Conservation (phyloP, 2,329 filamentous ascomycete species). For the Alternaria novae-zelandiae region DNA sequence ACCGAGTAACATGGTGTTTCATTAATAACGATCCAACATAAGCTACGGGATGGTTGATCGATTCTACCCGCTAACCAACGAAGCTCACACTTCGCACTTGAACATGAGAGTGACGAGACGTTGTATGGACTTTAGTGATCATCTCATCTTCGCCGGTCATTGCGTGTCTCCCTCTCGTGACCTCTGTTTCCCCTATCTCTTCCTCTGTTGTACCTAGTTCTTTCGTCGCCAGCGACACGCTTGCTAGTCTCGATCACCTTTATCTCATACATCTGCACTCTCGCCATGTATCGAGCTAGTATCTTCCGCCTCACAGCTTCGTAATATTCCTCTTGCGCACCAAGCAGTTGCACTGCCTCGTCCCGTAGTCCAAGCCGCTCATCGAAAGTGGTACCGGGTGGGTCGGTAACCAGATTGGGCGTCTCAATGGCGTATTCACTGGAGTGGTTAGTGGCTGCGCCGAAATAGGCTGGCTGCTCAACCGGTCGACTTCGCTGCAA, state of each 20-base stretch:
- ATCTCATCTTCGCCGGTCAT: not conserved
- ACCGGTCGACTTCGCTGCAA: not conserved
- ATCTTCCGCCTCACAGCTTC: not conserved
- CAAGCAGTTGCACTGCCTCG: not conserved
- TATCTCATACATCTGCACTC: not conserved
- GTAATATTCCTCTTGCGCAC: not conserved
- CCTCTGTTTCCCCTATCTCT: not conserved
- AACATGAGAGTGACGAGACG: not conserved
- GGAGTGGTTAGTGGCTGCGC: not conserved
- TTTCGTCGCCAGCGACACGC: not conserved
- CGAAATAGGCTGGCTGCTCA: not conserved
- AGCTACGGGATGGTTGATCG: not conserved
- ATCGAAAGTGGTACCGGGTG: not conserved
- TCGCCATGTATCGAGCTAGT: not conserved
- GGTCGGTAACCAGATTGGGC: not conserved
- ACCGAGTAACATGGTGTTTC: too few relatives aligned
- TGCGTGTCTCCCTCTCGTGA: not conserved
- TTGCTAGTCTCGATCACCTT: rapidly evolving
- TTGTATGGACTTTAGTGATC: rapidly evolving
- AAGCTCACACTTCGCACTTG: not conserved
- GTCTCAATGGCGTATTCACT: not conserved
- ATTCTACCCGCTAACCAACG: not conserved
- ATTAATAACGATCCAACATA: not conserved
- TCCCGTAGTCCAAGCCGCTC: not conserved
- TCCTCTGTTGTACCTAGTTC: not conserved